phyloP scores from a whole-genome alignment of 768 basidiomycete species.

The Lenzites betulinus region DNA sequence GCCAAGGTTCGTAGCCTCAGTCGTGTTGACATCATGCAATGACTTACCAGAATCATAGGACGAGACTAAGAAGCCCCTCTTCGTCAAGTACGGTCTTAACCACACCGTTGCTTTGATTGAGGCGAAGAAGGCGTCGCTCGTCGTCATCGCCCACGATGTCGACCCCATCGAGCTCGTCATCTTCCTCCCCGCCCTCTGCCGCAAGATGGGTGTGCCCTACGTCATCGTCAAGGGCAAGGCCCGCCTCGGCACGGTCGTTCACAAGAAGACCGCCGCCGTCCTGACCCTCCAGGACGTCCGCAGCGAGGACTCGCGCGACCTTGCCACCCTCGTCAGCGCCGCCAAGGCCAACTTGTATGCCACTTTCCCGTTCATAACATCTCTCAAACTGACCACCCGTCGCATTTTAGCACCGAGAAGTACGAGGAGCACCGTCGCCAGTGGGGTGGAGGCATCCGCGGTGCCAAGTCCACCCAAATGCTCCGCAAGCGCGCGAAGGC shows the following conservation, averaged over 20 bases:
- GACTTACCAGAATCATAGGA: constrained; percentile 28
- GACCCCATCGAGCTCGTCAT: constrained; percentile 99
- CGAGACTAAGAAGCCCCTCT: constrained; percentile 93
- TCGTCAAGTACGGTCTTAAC: constrained; percentile 96
- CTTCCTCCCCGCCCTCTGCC: constrained; percentile 96
- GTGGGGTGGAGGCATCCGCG: constrained; percentile 97
- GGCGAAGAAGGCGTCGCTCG: constrained; percentile 96
- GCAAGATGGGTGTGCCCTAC: constrained; percentile 99
- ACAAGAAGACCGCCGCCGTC: constrained; percentile 97
- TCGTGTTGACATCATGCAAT: background rate
- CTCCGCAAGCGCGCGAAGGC: constrained; percentile 94
- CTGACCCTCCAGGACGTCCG: constrained; percentile 91
- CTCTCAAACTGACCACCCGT: background rate
- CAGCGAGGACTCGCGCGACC: constrained; percentile 91
- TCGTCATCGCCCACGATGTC: constrained; percentile 96
- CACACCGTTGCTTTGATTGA: constrained; percentile 95
- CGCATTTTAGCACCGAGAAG: constrained; percentile 70
- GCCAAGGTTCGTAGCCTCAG: constrained; percentile 42
- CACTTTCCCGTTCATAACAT: background rate
- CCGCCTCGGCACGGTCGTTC: constrained; percentile 94
- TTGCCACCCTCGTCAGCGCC: constrained; percentile 89
- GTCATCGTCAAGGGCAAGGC: constrained; percentile 99
- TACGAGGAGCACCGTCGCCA: constrained; percentile 88
- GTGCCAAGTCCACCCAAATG: constrained; percentile 93
- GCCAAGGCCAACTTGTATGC: constrained; percentile 97